phyloP scores from a whole-genome alignment of 2,329 filamentous ascomycete genomes.

The Coniella lustricola region DNA sequence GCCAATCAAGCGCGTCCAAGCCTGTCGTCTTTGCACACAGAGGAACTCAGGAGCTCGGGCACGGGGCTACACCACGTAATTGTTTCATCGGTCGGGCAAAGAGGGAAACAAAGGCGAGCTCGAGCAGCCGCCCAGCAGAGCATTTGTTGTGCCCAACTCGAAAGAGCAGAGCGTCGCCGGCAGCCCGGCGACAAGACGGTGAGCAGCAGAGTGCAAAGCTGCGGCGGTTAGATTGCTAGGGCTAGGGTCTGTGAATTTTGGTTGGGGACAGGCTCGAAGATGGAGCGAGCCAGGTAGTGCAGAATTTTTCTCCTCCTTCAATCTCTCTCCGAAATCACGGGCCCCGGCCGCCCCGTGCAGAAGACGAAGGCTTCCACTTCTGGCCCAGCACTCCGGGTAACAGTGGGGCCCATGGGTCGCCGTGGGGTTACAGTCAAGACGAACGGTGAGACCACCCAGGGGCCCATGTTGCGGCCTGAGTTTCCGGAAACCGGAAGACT shows the following conservation, averaged over 20 bases:
- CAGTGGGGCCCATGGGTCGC: constrained; percentile 5
- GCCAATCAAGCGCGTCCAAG: constrained; percentile 2
- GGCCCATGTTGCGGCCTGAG: constrained; percentile 10
- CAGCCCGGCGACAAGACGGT: constrained; percentile 6
- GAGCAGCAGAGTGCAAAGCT: background rate
- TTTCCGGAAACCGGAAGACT: constrained; percentile 2
- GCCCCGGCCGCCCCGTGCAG: background rate
- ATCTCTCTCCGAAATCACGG: background rate
- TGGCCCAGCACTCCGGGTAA: constrained; percentile 12
- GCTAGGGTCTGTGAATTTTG: constrained; percentile 5
- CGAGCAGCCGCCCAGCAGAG: background rate
- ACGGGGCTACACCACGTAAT: constrained; percentile 4
- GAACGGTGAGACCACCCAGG: constrained; percentile 14
- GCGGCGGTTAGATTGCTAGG: constrained; percentile 12
- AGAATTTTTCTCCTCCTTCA: constrained; percentile 14
- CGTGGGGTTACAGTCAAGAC: constrained; percentile 12
- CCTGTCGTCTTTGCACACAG: background rate
- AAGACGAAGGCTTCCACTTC: constrained; percentile 8
- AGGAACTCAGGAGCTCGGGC: constrained; percentile 3
- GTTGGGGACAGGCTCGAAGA: constrained; percentile 1
- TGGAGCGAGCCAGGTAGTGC: constrained; percentile 11
- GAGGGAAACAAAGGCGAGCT: background rate
- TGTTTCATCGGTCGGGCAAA: constrained; percentile 4
- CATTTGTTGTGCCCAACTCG: background rate
- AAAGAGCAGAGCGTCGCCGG: too few species aligned